Evolutionary conservation across 805 yeast species (phyloP), one percentile per base, ranked within the genome.

Genomic region (Blastobotrys terrestris): DNA sequence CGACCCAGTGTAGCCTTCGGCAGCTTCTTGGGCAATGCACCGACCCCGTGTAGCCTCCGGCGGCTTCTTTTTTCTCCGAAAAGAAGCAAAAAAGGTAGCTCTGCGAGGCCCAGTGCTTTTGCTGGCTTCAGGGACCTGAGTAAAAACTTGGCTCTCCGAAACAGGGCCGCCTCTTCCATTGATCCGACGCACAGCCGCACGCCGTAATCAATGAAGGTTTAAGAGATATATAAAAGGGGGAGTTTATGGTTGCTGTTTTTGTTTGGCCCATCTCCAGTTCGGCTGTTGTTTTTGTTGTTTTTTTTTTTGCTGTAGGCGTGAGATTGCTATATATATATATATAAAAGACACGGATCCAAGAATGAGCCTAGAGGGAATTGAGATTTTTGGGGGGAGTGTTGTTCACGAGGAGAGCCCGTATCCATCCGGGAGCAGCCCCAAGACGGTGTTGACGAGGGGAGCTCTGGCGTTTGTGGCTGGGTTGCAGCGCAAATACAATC

Each of bases 401-500:
- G n/a, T 53, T 39, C n/a, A 26, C 46, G 20, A 39, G 15, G 46
- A 20, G 43, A 20, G 21, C 13, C 11, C n/a, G 5, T 41, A 21
- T 20, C 13, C 31, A 3, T 21, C 46, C 13, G 52, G 46, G n/a
- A 49, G 54, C 22, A 67, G 61, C 71, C 64, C 82, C 55, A 72
- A 74, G 63, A 80, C 80, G 67, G 78, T 83, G 59, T 74, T 80
- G 62, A 77, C 81, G 53, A 67, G 75, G 15, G 87, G 83, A 55
- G 85, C 87, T 3, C 68, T 83, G 50, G 85, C 81, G 15, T 78
- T 84, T 60, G 72, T 84, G 48, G 87, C 87, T 18, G 78, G 83
- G 42, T 75, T 83, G 58, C 87, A 83, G 71, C 77, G 87, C 59
- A 69, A 79, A 46, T 83, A 84, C 74, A 75, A 82, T 60, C 71